A percentile compares a stretch with the other conserved stretches of the same genome.
These are phyloP conservation scores for Erodium moschatum DNA, from an alignment of 441 rosid species.

Conservation along the genomic window DNA sequence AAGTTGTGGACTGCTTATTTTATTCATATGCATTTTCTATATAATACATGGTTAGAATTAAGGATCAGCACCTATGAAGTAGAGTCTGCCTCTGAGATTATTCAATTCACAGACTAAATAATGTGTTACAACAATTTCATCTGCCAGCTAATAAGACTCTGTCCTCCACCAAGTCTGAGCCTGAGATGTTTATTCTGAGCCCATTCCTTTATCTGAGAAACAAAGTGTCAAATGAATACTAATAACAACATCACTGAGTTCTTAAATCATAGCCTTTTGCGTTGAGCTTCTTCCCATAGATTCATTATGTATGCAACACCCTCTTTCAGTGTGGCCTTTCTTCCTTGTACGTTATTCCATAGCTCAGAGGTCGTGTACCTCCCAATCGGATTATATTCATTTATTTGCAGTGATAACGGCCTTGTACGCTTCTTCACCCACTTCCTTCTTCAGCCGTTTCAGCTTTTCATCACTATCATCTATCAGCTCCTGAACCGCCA, in stretches of 20 bases:
- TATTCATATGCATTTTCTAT: too few relatives aligned
- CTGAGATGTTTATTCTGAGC: too few relatives aligned
- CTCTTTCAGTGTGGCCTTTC: constrained; percentile 55
- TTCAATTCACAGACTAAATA: too few relatives aligned
- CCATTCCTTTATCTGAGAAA: not conserved
- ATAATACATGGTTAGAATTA: too few relatives aligned
- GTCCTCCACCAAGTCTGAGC: too few relatives aligned
- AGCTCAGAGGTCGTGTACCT: constrained; percentile 65
- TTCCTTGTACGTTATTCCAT: constrained; percentile 63
- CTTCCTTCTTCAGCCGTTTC: constrained; percentile 47
- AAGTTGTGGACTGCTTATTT: too few relatives aligned
- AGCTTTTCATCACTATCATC: constrained; percentile 58
- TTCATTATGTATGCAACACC: constrained; percentile 46
- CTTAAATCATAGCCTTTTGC: constrained; percentile 25
- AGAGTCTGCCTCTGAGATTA: too few relatives aligned
- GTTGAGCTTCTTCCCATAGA: constrained; percentile 39
- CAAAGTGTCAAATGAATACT: not conserved
- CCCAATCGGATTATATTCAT: constrained; percentile 86
- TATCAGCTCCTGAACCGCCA: constrained; percentile 49
- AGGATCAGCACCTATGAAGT: too few relatives aligned
- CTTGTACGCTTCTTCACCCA: constrained; percentile 48
- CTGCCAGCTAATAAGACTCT: too few relatives aligned
- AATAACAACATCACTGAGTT: not conserved
- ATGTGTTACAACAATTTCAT: too few relatives aligned
- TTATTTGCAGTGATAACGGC: constrained; percentile 58